Evolutionary conservation across 2,329 filamentous ascomycete species (phyloP).

Genomic region (Pleurostoma richardsiae): DNA sequence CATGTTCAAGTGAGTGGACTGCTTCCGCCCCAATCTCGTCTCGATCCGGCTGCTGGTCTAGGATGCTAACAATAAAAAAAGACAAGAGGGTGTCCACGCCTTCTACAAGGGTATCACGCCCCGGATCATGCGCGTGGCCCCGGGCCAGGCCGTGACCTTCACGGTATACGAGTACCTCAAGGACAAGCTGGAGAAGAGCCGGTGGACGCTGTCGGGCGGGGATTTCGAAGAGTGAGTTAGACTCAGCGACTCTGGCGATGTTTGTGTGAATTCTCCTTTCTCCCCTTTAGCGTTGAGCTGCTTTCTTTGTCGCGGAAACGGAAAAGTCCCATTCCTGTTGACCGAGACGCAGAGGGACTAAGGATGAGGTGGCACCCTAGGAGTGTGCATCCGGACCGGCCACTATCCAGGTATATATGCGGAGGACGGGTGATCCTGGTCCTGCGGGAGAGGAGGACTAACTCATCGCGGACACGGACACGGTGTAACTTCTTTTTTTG

Average conservation of each 20-base stretch:
- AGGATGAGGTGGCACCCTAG: no score
- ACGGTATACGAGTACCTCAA: slow-evolving; percentile 76
- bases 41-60: neutral
- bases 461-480: no score
- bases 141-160: slow-evolving; percentile 78
- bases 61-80: slow-evolving; percentile 24
- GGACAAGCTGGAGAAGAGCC: slow-evolving; percentile 65
- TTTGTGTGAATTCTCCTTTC: no score
- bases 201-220: slow-evolving; percentile 53
- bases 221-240: slow-evolving; percentile 60
- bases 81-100: slow-evolving; percentile 86
- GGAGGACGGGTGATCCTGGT: no score
- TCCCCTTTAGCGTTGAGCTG: no score
- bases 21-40: neutral
- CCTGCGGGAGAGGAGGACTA: no score
- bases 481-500: no score
- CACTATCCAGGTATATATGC: no score
- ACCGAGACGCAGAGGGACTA: no score
- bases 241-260: neutral
- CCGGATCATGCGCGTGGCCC: slow-evolving; percentile 93
- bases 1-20: slow-evolving; percentile 67
- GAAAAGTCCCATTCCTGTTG: no score
- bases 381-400: no score
- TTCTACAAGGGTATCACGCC: slow-evolving; percentile 99
- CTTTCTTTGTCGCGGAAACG: no score